Evolutionary conservation across 2,329 filamentous ascomycete species (phyloP), one percentile per base, ranked within the genome.

Genomic region (Samsoniella hepiali): DNA sequence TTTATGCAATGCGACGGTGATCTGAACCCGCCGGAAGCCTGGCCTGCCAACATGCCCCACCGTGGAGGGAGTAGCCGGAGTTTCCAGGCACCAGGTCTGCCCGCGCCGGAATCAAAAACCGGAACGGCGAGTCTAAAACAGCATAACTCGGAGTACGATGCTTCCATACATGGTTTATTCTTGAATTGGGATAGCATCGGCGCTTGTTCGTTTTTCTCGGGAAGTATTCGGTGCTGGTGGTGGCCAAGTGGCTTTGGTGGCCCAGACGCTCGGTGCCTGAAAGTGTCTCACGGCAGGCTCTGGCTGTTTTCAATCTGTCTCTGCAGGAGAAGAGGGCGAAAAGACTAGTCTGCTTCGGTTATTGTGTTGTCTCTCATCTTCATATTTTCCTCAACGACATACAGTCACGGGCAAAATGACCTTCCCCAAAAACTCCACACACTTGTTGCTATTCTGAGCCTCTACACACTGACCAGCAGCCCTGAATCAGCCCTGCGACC

Each of bases 91-190:
- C n/a, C n/a, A n/a, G n/a, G n/a, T n/a, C n/a, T 17, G 29, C 22
- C 27, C 53, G 11, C 17, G 38, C n/a, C 54, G 54, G 54, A 57
- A 57, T 34, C 38, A 15, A 57, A 32, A 17, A 13, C 54, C 40
- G 54, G 31, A 58, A 58, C 15, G 40, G 31, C 31, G 38, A 34
- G 5, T 27, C 27, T 45, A 15, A 58, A 58, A 47, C 55, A 32
- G 31, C 8, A 31, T 27, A 47, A 40, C 34, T 42, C 22, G 34
- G 53, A n/a, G 9, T 27, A 10, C 10, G 53, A 47, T 47, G 55
- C 55, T 47, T 58, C 55, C 55, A 58, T 45, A 22, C 40, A 34
- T 58, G 55, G 42, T 6, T 17, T 36, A 22, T 58, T 57, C 27
- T 32, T 44, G 15, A n/a, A 32, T 57, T 15, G 15, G 27, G 54